Evolutionary conservation across 352 stramenopile species (phyloP), one percentile per base, ranked within the genome.

Genomic region (Phytophthora sojae): DNA sequence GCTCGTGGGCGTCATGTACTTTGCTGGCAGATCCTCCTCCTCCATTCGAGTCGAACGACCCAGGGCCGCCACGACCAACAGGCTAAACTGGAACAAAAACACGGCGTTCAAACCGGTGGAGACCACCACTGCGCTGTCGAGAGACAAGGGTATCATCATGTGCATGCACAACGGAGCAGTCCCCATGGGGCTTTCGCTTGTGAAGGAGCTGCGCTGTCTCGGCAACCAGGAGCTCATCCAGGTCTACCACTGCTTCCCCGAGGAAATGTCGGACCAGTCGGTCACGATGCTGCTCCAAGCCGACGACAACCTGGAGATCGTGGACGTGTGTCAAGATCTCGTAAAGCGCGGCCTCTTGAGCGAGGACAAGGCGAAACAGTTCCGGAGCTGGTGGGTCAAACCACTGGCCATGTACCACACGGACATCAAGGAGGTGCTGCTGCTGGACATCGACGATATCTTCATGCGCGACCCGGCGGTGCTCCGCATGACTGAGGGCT

Each of bases 381-480:
- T 69, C 66, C 70, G 3, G 29, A 77, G 26, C 29, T 90, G n/a
- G 23, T 75, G 11, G 71, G 85, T 39, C 39, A 63, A 63, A 7
- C 57, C 57, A 0, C 57, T 63, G 1, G 57, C 57, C 6, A 35
- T 63, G 39, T 52, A 29, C 11, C 57, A 63, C 26, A 63, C 57
- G 3, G 15, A 63, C 29, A 52, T 63, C 25, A 50, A 14, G 23
- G 57, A 63, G 57, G 57, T 63, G 6, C 4, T 63, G 11, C 26
- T 63, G 2, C 9, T 63, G 25, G 57, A 63, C 26, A 44, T 63
- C 8, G 57, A 63, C 57, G 57, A 63, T 9, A 45, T 63, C 6
- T 63, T 84, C 12, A 51, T 83, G 56, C 60, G 39, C 1, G 66
- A 90, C 37, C 79, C 79, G 1, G 70, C 82, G 6, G 25, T 68